These are phyloP conservation scores for Lentinus tigrinus DNA, from an alignment of 768 basidiomycete species.

Conservation along the genomic window DNA sequence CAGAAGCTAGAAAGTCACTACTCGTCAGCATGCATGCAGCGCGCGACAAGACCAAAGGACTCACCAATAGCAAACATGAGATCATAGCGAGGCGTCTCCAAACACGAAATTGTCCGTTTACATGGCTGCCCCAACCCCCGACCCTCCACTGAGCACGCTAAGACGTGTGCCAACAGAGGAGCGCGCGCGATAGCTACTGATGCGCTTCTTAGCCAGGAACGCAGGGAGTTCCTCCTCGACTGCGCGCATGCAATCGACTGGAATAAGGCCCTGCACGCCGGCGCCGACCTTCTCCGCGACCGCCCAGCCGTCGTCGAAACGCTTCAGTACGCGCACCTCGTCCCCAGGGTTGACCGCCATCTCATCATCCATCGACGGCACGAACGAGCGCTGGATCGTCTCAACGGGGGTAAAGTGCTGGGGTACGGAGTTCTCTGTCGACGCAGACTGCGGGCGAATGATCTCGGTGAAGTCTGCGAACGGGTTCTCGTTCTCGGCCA, in stretches of 20 bases:
- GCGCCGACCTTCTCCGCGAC: constrained; percentile 49
- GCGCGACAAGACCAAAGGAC: neutral
- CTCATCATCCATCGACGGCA: constrained; percentile 58
- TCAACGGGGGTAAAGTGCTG: constrained; percentile 45
- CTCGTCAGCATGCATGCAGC: neutral
- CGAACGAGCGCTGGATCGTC: constrained; percentile 54
- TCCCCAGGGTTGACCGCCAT: constrained; percentile 52
- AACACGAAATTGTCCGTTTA: neutral
- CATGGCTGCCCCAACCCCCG: constrained; percentile 13
- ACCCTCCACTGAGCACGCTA: constrained; percentile 11
- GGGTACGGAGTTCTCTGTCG: constrained; percentile 31
- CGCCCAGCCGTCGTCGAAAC: constrained; percentile 75
- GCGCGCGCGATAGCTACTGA: constrained; percentile 37
- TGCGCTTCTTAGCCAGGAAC: constrained; percentile 49
- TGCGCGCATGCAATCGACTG: constrained; percentile 65
- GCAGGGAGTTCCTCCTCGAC: constrained; percentile 44
- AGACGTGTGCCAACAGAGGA: neutral
- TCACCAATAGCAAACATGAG: neutral
- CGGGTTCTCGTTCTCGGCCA: constrained; percentile 22
- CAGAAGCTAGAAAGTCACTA: neutral
- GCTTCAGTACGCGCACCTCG: constrained; percentile 46
- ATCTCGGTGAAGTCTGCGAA: constrained; percentile 23
- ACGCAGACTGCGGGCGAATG: neutral
- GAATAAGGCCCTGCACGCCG: constrained; percentile 51
- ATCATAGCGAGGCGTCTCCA: neutral